Evolutionary conservation across 768 basidiomycete species (phyloP), one percentile per base, ranked within the genome.

Genomic region (Trametes sanguinea): DNA sequence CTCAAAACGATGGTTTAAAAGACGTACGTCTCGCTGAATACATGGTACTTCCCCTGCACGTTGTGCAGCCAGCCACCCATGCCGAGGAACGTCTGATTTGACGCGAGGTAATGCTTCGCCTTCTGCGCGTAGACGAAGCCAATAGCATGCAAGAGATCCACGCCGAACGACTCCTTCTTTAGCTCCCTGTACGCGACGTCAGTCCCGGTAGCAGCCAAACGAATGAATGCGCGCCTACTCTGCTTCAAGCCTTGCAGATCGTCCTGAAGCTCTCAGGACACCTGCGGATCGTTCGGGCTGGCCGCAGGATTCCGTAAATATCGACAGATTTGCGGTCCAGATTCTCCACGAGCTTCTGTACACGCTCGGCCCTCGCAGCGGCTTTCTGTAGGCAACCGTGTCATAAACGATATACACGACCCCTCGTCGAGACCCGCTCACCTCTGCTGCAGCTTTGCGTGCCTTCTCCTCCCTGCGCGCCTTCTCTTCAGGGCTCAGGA

Each of bases 11-110:
- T 13, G 30, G 10, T n/a, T n/a, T n/a, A n/a, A n/a, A n/a, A 60
- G n/a, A 79, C 90, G 67, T 65, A 92, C 90, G 92, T 94, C 78
- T 95, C 93, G 71, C 92, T 94, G 74, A 96, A 91, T 16, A 95
- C 89, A 69, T 95, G 93, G 52, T 94, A 95, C 76, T 93, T 94
- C 11, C 90, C 91, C 72, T 93, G 91, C 2, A 94, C 91, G 57
- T 92, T 92, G 73, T 95, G 94, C 60, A 95, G 72, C 94, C 94
- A 96, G 6, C 94, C 94, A 11, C 94, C 94, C 14, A 96, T 88
- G 30, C 94, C 94, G 51, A 94, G 78, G 10, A 84, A 77, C 0
- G 86, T 79, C 80, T 85, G 65, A 75, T 84, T 79, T 16, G 90
- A 86, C 0, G 93, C 94, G 0, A 92, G 81, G 69, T 87, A 87